Percentiles rank a stretch among this genome's conserved stretches.
Evolutionary conservation across 306 rosid genomes (phyloP).

Genomic region (Sophora flavescens): DNA sequence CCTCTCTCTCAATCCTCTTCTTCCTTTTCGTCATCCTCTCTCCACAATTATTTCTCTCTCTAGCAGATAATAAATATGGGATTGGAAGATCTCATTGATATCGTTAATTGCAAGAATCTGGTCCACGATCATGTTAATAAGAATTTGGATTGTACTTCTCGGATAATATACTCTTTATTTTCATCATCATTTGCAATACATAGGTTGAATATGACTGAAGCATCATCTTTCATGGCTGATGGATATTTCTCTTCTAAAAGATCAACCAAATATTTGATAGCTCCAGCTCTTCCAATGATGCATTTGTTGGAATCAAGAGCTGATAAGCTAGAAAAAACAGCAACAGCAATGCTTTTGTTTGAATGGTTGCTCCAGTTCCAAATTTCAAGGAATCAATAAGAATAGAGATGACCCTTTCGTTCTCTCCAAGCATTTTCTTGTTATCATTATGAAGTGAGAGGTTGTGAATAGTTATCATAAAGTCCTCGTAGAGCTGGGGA

Average conservation of each 20-base stretch:
- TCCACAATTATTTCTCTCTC: no score
- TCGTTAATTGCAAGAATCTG: background rate
- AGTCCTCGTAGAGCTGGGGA: constrained; percentile 61
- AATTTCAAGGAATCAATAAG: constrained; percentile 53
- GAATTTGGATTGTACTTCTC: constrained; percentile 53
- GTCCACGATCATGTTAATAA: constrained; percentile 54
- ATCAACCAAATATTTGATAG: constrained; percentile 53
- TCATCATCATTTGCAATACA: constrained; percentile 44
- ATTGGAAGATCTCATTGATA: no score
- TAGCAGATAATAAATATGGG: no score
- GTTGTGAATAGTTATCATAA: constrained; percentile 60
- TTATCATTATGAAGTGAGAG: constrained; percentile 56
- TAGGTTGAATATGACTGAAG: constrained; percentile 57
- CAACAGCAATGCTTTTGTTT: constrained; percentile 66
- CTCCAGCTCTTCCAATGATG: constrained; percentile 54
- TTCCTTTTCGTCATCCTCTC: no score
- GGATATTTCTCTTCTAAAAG: constrained; percentile 59
- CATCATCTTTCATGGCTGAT: constrained; percentile 54
- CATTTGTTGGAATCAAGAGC: constrained; percentile 51
- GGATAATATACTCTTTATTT: constrained; percentile 53
- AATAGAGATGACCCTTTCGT: constrained; percentile 46
- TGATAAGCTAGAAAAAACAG: constrained; percentile 59
- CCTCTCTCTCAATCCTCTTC: no score
- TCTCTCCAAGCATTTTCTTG: constrained; percentile 55
- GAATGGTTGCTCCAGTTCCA: constrained; percentile 9